Evolutionary conservation across 257 asterid species (phyloP), one percentile per base, ranked within the genome.

Genomic region (Primulina tabacum): DNA sequence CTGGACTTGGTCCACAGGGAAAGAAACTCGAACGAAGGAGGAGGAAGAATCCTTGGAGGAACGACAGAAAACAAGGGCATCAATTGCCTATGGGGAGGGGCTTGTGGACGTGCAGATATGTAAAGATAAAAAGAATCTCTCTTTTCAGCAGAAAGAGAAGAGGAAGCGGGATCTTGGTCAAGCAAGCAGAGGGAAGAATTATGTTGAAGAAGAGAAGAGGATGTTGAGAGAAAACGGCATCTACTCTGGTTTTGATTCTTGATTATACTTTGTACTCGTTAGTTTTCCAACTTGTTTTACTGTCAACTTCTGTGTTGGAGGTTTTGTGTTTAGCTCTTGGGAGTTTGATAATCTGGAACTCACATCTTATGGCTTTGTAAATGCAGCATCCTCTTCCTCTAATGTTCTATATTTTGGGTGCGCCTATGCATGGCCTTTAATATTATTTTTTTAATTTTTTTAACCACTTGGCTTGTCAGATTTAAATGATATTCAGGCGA

Each of bases 181-280:
- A 82, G 84, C 97, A 6, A 94, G 97, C 74, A 83, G 97, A 75
- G 97, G 96, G 72, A 94, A 91, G 84, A 94, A 79, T 78, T 94
- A 94, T 16, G 97, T 94, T n/a, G 99, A 94, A 77, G 99, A 91
- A 78, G 99, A 94, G 88, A 94, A 94, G 80, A 86, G 99, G 86
- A 64, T 86, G 83, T 80, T 94, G 43, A 82, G 99, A 80, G 95
- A 88, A 32, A 91, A 70, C 26, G 97, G 97, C 20, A 65, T 94
- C 60, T 94, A 94, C 82, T 94, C 99, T n/a, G 97, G 99, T 70
- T 91, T 94, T 72, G 99, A 94, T 74, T 73, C 96, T 67, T 94
- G 89, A 86, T 73, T 21, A 37, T 30, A 8, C 5, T 64, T 4
- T 26, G 1, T 7, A 34, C 14, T 18, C 32, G 55, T 59, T 21